A percentile compares a stretch with the other conserved stretches of the same genome.
phyloP scores from a whole-genome alignment of 768 basidiomycete species.

The Macrolepiota dolichaula region DNA sequence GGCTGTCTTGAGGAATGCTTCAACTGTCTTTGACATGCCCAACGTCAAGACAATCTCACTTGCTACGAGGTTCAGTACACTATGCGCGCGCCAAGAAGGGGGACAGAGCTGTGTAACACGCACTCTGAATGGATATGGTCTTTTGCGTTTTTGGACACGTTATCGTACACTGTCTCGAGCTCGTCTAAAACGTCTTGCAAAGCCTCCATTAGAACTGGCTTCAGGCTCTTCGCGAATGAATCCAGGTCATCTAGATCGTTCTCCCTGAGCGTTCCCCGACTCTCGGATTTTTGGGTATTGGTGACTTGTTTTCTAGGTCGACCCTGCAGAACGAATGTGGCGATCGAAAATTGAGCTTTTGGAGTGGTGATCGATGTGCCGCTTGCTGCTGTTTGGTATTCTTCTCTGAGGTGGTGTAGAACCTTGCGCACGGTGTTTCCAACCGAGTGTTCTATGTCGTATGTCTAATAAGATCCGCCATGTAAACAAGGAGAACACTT shows the following conservation, averaged over 20 bases:
- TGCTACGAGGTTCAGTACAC: constrained; percentile 2
- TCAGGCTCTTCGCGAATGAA: constrained; percentile 72
- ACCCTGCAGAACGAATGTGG: constrained; percentile 80
- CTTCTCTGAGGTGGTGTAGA: constrained; percentile 91
- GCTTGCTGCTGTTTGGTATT: constrained; percentile 79
- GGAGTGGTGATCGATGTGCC: constrained; percentile 35
- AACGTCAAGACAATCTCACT: constrained; percentile 86
- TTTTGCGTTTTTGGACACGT: constrained; percentile 88
- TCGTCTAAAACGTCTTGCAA: constrained; percentile 97
- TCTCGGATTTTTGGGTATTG: constrained; percentile 42
- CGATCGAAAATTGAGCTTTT: constrained; percentile 58
- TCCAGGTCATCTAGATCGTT: constrained; percentile 75
- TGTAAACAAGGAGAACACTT: constrained; percentile 7
- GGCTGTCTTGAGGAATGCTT: constrained; percentile 89
- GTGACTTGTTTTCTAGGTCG: constrained; percentile 57
- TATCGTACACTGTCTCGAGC: constrained; percentile 93
- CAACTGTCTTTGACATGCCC: constrained; percentile 92
- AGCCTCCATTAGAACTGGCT: constrained; percentile 94
- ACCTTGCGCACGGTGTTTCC: constrained; percentile 94
- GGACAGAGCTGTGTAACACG: too few species aligned
- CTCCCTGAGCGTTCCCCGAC: constrained; percentile 57
- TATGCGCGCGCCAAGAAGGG: too few species aligned
- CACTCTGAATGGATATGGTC: constrained; percentile 99
- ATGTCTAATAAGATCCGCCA: background rate
- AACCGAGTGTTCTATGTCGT: constrained; percentile 77